Base-by-base conservation (phyloP, 768 basidiomycete species). In the Tylopilus rubrobrunneus region DNA sequence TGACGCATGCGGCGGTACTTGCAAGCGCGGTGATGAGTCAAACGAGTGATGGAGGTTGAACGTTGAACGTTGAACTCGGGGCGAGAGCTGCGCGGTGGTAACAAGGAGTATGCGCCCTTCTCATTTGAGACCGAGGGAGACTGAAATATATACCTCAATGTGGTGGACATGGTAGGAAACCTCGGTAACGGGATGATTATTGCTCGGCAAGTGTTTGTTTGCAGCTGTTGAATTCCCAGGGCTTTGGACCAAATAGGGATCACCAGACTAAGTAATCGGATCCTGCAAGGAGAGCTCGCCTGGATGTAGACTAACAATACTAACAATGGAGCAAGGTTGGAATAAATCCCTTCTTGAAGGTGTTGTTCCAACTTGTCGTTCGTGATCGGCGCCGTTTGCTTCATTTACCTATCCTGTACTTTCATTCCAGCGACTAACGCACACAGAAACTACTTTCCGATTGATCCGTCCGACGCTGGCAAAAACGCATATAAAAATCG, bases 101-200 rank as follows among this genome's bases (percentile, higher is more conserved):
- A 78, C 71, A 88, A 78, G 45, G 85, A 77, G 60, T 87, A 84
- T 36, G 76, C 68, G 29, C 87, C 86, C 63, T 80, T 83, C 67
- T 89, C 86, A 54, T 83, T 69, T 5, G 79, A 75, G 21, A 87
- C 71, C 1, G 87, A 86, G 31, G 87, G 86, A 5, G 87, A 89
- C 45, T 69, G 68, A 55, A 65, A 69, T 1, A 52, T 59, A 52
- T 69, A 53, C 29, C 45, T 51, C 39, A 67, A 36, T 7, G 53
- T 44, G 36, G 44, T 31, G 36, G 59, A 54, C 57, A 59, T 59
- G 14, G 3, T n/a, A 4, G 23, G 17, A 5, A 9, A 45, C 33
- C 11, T 34, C 11, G 33, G 14, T 4, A 9, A 7, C 23, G 10
- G 9, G 12, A 11, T 5, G 7, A 15, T 12, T 25, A 23, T 39